These are phyloP conservation scores for Digitaria exilis DNA, from an alignment of 202 grass and related monocot species.

Conservation along the genomic window DNA sequence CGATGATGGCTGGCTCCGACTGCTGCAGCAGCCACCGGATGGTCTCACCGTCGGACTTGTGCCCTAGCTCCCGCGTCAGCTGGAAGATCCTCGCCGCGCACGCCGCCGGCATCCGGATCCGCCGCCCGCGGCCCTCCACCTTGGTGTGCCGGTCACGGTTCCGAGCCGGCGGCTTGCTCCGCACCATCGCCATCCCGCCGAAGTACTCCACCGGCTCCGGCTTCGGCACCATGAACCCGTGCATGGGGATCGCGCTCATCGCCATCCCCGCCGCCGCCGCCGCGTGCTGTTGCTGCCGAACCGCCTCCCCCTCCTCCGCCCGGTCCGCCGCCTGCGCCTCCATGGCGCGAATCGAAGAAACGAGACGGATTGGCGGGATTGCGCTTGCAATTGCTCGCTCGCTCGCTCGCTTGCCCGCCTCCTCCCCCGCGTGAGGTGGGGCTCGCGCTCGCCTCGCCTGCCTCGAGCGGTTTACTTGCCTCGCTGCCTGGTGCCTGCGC, in stretches of 20 bases:
- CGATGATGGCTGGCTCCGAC: constrained; percentile 85
- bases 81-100: constrained; percentile 96
- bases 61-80: constrained; percentile 85
- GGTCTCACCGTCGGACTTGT: constrained; percentile 97
- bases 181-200: constrained; percentile 49
- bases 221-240: constrained; percentile 70
- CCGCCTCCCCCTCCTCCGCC: constrained; percentile 27
- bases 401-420: neutral
- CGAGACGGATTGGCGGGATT: neutral
- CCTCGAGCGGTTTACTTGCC: constrained; percentile 38
- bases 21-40: constrained; percentile 90
- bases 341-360: constrained; percentile 44
- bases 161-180: constrained; percentile 55
- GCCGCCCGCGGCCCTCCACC: constrained; percentile 88
- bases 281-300: constrained; percentile 23
- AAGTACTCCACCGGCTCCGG: constrained; percentile 79
- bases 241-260: constrained; percentile 58
- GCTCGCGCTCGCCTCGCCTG: no score
- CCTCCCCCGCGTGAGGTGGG: constrained; percentile 29
- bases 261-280: constrained; percentile 15
- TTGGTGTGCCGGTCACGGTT: constrained; percentile 93
- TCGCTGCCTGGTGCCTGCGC: constrained; percentile 11
- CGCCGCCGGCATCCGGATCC: constrained; percentile 92
- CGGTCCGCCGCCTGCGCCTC: constrained; percentile 57
- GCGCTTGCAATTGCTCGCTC: neutral